Base-by-base conservation (phyloP, 495 filamentous ascomycete genomes). In the Xylaria venustula region DNA sequence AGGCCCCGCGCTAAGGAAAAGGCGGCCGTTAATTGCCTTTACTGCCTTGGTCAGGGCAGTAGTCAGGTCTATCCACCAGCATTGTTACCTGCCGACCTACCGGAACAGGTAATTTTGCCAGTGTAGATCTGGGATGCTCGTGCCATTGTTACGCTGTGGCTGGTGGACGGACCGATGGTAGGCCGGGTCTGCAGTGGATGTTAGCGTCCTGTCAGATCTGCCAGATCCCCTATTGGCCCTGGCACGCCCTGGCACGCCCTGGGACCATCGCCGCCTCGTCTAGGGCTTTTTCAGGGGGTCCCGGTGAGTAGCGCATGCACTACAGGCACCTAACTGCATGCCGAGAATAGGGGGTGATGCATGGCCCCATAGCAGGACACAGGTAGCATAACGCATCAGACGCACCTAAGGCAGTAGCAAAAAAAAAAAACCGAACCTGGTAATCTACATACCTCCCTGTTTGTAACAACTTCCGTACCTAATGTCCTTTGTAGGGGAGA, bases 1-100 rank as follows among this genome's bases (percentile, higher is more conserved):
- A 61, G 58, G 58, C 58, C 58, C 58, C 58, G 58, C 58, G 58
- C 58, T 61, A 61, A 61, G 49, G 30, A 48, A 61, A 60, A 37
- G 58, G 58, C 40, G 40, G 49, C 58, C 37, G 58, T 53, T 50
- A 46, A 41, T 60, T 46, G 28, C 36, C 28, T 58, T 50, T 11
- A 34, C 30, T 5, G 30, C 5, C 5, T 11, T 34, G 30, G 30
- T 34, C 30, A 34, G n/a, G 26, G 26, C 26, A 25, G 54, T n/a
- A n/a, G 46, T 17, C 32, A 53, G 50, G 42, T 22, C 17, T 19
- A 12, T 20, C 49, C 20, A 50, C 47, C 14, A 2, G 32, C 19
- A 12, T 11, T 41, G 50, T 41, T 30, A 52, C 49, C 49, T 53
- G n/a, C n/a, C n/a, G n/a, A 25, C 58, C 57, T 61, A 54, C 58